These are phyloP conservation scores for Acanthamoeba quina DNA, from an alignment of 208 protist genomes.

Conservation along the genomic window DNA sequence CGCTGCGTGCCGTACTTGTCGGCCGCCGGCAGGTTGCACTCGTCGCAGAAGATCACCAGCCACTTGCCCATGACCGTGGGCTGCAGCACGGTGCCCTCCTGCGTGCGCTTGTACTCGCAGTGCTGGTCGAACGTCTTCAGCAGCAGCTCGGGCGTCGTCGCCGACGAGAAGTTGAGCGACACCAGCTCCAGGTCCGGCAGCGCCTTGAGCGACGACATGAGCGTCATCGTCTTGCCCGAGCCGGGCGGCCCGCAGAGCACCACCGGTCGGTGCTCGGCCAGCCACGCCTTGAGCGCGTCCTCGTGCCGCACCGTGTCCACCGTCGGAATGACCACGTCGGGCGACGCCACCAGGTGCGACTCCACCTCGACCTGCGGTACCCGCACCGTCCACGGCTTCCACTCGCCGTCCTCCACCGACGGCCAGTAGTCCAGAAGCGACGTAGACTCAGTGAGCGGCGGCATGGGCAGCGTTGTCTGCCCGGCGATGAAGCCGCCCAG, in stretches of 20 bases:
- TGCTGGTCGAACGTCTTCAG: conserved; percentile 98
- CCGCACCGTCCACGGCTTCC: conserved; percentile 89
- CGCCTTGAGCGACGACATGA: conserved; percentile 94
- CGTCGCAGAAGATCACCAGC: conserved; percentile 99
- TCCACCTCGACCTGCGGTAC: conserved; percentile 93
- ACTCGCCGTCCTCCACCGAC: conserved; percentile 87
- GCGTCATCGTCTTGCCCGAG: conserved; percentile 99
- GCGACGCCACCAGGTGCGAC: conserved; percentile 93
- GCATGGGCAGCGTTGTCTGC: conserved; percentile 9
- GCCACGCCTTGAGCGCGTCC: conserved; percentile 96
- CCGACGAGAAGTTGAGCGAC: conserved; percentile 98
- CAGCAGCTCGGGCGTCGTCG: conserved; percentile 96
- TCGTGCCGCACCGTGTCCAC: conserved; percentile 98
- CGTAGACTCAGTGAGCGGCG: background rate
- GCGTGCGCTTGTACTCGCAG: conserved; percentile 95
- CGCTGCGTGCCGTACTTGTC: conserved; percentile 99
- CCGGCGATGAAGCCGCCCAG: conserved; percentile 75
- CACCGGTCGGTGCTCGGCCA: conserved; percentile 91
- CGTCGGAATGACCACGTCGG: conserved; percentile 98
- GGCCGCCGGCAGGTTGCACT: conserved; percentile 97
- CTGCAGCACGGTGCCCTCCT: conserved; percentile 93
- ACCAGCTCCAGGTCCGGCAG: conserved; percentile 96
- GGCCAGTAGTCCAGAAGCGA: conserved; percentile 78
- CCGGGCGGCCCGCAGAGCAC: conserved; percentile 84
- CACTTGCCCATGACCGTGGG: conserved; percentile 93